These are phyloP conservation scores for Solanum sitiens DNA, from an alignment of 257 asterid genomes.

Conservation along the genomic window DNA sequence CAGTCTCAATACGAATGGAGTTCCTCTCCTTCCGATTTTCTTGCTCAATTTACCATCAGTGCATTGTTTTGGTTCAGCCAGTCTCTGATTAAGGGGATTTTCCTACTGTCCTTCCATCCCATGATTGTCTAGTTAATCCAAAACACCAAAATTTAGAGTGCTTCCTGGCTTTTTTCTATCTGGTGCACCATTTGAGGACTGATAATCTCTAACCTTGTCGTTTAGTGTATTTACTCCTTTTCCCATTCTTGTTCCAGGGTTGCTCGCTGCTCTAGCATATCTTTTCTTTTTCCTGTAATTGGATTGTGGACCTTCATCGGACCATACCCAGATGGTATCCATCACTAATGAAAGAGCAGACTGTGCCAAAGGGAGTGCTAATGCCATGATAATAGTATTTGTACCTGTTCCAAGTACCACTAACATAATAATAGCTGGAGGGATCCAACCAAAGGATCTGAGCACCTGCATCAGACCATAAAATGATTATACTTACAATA, in stretches of 20 bases:
- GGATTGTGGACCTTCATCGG: conserved; percentile 15
- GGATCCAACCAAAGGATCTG: conserved; percentile 73
- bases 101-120: conserved; percentile 15
- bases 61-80: conserved; percentile 3
- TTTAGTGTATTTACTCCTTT: conserved; percentile 10
- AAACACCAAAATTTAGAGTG: conserved; percentile 47
- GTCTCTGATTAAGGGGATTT: not conserved
- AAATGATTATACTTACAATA: not conserved
- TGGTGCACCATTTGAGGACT: conserved; percentile 25
- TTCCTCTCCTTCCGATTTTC: conserved; percentile 36
- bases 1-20: conserved; percentile 35
- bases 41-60: conserved; percentile 28
- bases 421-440: conserved; percentile 53
- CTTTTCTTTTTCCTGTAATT: conserved; percentile 32
- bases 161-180: conserved; percentile 5
- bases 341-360: conserved; percentile 47
- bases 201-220: conserved; percentile 21
- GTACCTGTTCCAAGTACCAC: conserved; percentile 51
- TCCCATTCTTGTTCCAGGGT: conserved; percentile 20
- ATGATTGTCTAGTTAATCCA: conserved; percentile 73
- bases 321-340: conserved; percentile 40
- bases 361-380: conserved; percentile 81
- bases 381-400: conserved; percentile 45
- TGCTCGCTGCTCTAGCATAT: conserved; percentile 16
- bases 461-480: conserved; percentile 34